Evolutionary conservation across 2,329 filamentous ascomycete species (phyloP).

Genomic region (Xylaria sp.): DNA sequence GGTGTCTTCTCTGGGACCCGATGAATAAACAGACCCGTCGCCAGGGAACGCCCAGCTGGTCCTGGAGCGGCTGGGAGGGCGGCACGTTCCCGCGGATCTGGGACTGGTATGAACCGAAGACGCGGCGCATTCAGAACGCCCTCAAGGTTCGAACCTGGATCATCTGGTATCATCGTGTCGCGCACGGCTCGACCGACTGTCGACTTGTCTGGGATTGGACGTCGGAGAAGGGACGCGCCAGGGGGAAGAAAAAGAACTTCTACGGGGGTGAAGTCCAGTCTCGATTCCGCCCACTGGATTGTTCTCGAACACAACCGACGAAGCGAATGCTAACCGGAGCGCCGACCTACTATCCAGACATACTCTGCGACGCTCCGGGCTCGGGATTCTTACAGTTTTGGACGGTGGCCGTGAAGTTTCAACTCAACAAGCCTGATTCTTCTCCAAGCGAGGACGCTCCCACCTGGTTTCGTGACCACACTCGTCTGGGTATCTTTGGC

Average conservation of each 20-base stretch:
- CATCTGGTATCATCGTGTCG: slow-evolving; percentile 24
- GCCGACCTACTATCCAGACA: slow-evolving; percentile 17
- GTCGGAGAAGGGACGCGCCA: background rate
- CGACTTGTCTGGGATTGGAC: slow-evolving; percentile 20
- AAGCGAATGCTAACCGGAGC: slow-evolving; percentile 3
- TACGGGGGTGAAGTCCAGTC: slow-evolving; percentile 18
- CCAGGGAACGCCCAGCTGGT: slow-evolving; percentile 13
- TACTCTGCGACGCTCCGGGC: slow-evolving; percentile 15
- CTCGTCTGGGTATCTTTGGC: slow-evolving; percentile 19
- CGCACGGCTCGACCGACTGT: slow-evolving; percentile 17
- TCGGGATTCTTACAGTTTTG: slow-evolving; percentile 26
- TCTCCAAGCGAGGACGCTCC: background rate
- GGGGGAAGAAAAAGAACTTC: slow-evolving; percentile 15
- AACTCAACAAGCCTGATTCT: slow-evolving; percentile 10
- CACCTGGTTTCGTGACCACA: slow-evolving; percentile 6
- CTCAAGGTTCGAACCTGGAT: slow-evolving; percentile 24
- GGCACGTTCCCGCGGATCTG: slow-evolving; percentile 26
- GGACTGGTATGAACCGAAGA: slow-evolving; percentile 21
- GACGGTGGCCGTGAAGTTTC: slow-evolving; percentile 17
- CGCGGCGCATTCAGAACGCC: slow-evolving; percentile 9
- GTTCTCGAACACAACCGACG: slow-evolving; percentile 20
- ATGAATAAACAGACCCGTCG: slow-evolving; percentile 15
- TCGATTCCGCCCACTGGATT: slow-evolving; percentile 17
- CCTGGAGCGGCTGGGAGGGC: slow-evolving; percentile 24
- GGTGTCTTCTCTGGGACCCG: slow-evolving; percentile 30